Conservation (phyloP, 208 protist genomes). For the Leptomonas pyrrhocoris region DNA sequence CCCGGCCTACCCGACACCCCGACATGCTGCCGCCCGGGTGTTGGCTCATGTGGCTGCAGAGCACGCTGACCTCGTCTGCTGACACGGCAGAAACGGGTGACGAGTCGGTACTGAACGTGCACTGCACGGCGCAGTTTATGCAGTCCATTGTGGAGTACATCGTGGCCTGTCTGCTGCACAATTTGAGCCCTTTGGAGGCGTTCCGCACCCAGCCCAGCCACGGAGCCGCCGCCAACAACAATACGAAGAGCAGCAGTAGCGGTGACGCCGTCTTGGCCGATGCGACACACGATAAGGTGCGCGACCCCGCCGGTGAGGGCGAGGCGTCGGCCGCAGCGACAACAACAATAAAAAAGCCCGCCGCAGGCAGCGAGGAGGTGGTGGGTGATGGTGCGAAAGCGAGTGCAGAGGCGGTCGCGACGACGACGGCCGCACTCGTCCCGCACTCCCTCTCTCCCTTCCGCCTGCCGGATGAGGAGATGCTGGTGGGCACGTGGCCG, state of each 20-base stretch:
- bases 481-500: conserved; percentile 57
- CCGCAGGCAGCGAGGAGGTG: not conserved
- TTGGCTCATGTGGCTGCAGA: conserved; percentile 31
- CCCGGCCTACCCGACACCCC: not conserved
- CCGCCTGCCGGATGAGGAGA: conserved; percentile 44
- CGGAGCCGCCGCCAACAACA: not conserved
- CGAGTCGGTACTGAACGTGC: conserved; percentile 34
- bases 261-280: not conserved
- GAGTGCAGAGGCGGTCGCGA: conserved; percentile 4
- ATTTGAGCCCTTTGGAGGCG: conserved; percentile 45
- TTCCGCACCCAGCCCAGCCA: conserved; percentile 11
- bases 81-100: not conserved
- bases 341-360: too few relatives aligned
- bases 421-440: conserved; percentile 10
- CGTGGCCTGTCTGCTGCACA: conserved; percentile 44
- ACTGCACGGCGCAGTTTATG: conserved; percentile 26
- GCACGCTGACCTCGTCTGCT: not conserved
- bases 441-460: conserved; percentile 18
- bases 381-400: conserved; percentile 2
- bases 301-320: not conserved
- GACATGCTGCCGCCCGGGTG: conserved; percentile 18
- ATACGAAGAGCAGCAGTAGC: not conserved
- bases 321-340: not conserved
- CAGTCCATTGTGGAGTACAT: conserved; percentile 34
- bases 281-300: not conserved